phyloP scores from a whole-genome alignment of 1,284 basidiomycete species.

The Pseudozyma pruni region DNA sequence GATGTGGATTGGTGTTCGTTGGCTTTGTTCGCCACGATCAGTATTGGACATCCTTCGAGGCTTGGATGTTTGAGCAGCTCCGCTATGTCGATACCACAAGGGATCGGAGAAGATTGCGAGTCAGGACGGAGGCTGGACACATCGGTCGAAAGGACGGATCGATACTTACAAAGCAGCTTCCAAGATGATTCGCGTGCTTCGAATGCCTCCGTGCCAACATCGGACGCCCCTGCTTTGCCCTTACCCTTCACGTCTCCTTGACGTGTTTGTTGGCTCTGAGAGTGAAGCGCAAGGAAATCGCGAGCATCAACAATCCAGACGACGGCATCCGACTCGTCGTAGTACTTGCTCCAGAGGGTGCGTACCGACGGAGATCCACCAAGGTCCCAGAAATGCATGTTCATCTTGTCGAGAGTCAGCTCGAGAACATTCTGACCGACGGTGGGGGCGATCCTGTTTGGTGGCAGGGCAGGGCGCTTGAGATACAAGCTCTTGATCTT shows the following conservation, averaged over 20 bases:
- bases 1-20: conserved; percentile 30
- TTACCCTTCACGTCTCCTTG: conserved; percentile 19
- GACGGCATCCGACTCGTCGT: conserved; percentile 48
- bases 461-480: conserved; percentile 33
- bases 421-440: conserved; percentile 60
- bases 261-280: conserved; percentile 5
- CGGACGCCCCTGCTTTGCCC: conserved; percentile 8
- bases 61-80: conserved; percentile 39
- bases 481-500: conserved; percentile 45
- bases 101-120: neutral
- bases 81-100: neutral
- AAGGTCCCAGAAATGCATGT: conserved; percentile 58
- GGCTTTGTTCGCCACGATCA: conserved; percentile 36
- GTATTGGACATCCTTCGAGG: conserved; percentile 32
- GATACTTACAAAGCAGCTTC: conserved; percentile 28
- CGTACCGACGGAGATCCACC: conserved; percentile 52
- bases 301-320: conserved; percentile 53
- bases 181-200: conserved; percentile 22
- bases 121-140: too few species aligned
- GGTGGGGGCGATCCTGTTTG: conserved; percentile 47
- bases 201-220: conserved; percentile 14
- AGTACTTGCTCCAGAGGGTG: conserved; percentile 53
- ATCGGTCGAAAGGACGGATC: too few species aligned
- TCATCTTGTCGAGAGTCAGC: conserved; percentile 26
- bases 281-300: conserved; percentile 22